phyloP scores from a whole-genome alignment of 768 basidiomycete genomes.

The Trichaptum fuscoviolaceum region DNA sequence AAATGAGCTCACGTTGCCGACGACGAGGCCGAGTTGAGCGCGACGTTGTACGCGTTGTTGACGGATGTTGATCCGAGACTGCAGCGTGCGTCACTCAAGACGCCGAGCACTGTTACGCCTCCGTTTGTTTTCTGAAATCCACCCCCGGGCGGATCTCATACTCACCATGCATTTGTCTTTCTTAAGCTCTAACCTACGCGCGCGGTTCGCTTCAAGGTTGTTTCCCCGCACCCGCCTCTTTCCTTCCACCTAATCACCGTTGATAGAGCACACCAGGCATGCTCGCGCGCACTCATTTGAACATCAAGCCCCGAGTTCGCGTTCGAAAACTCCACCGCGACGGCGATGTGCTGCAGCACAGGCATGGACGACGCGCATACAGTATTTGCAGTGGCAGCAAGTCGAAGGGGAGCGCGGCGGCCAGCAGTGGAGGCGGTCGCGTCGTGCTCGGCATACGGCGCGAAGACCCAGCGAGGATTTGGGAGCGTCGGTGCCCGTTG shows the following conservation, averaged over 20 bases:
- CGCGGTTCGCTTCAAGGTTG: not conserved
- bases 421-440: not conserved
- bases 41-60: not conserved
- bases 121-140: not conserved
- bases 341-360: not conserved
- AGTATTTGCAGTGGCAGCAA: not conserved
- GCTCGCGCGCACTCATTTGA: not conserved
- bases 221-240: not conserved
- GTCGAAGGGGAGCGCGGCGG: not conserved
- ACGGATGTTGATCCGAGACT: not conserved
- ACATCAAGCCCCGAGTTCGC: not conserved
- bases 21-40: not conserved
- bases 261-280: not conserved
- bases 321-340: not conserved
- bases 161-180: not conserved
- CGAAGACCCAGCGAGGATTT: slow-evolving; percentile 75
- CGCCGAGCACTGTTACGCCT: not conserved
- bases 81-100: not conserved
- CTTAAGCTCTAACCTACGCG: not conserved
- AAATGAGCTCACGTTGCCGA: not conserved
- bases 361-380: not conserved
- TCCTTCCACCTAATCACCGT: not conserved
- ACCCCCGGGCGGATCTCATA: not conserved
- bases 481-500: slow-evolving; percentile 84
- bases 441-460: slow-evolving; percentile 56